These are phyloP conservation scores for Hypsizygus marmoreus DNA, from an alignment of 768 basidiomycete species.

Conservation along the genomic window DNA sequence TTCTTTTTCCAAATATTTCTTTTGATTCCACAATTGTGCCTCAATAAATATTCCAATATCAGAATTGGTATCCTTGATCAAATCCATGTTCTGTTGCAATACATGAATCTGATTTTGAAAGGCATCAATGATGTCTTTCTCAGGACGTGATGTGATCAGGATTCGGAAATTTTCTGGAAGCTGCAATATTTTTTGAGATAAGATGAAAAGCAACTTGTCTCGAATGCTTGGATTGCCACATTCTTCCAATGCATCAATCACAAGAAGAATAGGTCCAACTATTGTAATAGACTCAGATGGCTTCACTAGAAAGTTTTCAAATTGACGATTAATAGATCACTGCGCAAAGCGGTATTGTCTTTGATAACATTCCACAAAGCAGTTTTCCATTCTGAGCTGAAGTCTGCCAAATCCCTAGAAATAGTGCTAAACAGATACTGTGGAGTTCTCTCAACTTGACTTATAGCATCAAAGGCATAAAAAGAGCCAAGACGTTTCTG, in stretches of 20 bases:
- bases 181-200: slow-evolving; percentile 12
- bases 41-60: neutral
- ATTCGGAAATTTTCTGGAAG: slow-evolving; percentile 31
- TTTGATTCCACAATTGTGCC: neutral
- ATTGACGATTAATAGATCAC: no score
- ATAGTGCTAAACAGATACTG: no score
- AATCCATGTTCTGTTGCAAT: neutral
- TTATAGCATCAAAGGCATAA: slow-evolving; percentile 32
- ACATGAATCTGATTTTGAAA: slow-evolving; percentile 8
- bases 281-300: slow-evolving; percentile 9
- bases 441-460: slow-evolving; percentile 18
- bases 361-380: no score
- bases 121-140: slow-evolving; percentile 28
- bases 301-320: no score
- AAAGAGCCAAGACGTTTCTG: slow-evolving; percentile 29
- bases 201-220: slow-evolving; percentile 22
- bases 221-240: slow-evolving; percentile 23
- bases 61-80: neutral
- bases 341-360: no score
- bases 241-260: slow-evolving; percentile 41
- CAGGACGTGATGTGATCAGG: slow-evolving; percentile 32
- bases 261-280: slow-evolving; percentile 22
- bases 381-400: no score
- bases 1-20: neutral
- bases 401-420: no score